These are phyloP conservation scores for Amanita thiersii DNA, from an alignment of 768 basidiomycete species.

Conservation along the genomic window DNA sequence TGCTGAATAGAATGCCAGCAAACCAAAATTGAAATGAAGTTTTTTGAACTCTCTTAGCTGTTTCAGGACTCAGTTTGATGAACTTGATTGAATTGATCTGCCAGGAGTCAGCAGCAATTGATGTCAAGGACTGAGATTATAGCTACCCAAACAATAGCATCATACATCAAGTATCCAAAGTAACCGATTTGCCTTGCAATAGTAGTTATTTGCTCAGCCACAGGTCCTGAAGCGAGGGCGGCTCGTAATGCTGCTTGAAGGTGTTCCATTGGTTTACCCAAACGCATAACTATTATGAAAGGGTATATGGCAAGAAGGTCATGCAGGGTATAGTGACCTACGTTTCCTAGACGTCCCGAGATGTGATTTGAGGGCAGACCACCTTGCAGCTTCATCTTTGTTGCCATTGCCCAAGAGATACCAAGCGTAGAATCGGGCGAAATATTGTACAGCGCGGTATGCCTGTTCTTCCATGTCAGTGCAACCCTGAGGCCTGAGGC, in stretches of 20 bases:
- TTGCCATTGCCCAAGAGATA: conserved; percentile 61
- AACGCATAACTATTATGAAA: conserved; percentile 63
- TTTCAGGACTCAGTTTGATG: conserved; percentile 50
- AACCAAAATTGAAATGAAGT: conserved; percentile 83
- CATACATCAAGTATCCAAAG: conserved; percentile 80
- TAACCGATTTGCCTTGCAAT: conserved; percentile 83
- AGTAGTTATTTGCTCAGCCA: conserved; percentile 68
- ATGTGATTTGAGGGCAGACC: conserved; percentile 80
- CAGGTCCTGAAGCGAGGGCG: conserved; percentile 41
- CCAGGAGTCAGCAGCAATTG: conserved; percentile 2
- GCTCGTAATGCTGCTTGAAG: conserved; percentile 83
- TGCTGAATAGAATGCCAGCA: conserved; percentile 75
- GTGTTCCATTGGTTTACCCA: conserved; percentile 93
- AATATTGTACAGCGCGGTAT: conserved; percentile 88
- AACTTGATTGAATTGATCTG: conserved; percentile 61
- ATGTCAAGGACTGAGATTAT: neutral
- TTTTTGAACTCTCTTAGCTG: conserved; percentile 50
- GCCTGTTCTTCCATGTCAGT: conserved; percentile 34
- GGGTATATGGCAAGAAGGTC: conserved; percentile 1
- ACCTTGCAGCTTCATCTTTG: conserved; percentile 64
- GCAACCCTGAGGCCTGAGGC: neutral
- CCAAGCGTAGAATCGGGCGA: conserved; percentile 85
- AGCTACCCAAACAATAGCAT: conserved; percentile 81
- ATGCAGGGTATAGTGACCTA: conserved; percentile 25
- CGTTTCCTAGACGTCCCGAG: conserved; percentile 83